These are phyloP conservation scores for Pseudogymnoascus pannorum DNA, from an alignment of 2,329 filamentous ascomycete genomes.

Conservation along the genomic window DNA sequence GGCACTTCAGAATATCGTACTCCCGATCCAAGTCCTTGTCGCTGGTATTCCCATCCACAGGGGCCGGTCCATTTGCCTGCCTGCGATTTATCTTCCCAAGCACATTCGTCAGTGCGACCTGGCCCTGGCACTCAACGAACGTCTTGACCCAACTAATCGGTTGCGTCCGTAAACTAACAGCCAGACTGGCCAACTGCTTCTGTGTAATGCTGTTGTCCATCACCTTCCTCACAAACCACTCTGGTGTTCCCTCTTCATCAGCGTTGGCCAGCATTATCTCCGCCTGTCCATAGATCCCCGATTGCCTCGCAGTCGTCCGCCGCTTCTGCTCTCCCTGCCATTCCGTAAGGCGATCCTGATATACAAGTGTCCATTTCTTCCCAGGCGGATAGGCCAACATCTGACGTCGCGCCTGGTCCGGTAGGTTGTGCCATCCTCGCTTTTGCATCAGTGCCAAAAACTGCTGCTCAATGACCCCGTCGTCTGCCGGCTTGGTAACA, in stretches of 20 bases:
- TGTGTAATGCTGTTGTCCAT: constrained; percentile 91
- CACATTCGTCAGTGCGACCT: constrained; percentile 90
- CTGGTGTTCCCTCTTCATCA: constrained; percentile 90
- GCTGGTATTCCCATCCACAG: constrained; percentile 42
- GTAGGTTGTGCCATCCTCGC: constrained; percentile 92
- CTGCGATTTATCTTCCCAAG: constrained; percentile 89
- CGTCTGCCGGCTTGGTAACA: constrained; percentile 69
- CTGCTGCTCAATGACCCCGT: constrained; percentile 79
- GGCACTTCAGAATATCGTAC: constrained; percentile 95
- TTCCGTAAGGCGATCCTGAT: constrained; percentile 90
- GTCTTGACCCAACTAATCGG: constrained; percentile 96
- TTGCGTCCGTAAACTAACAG: constrained; percentile 90
- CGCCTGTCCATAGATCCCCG: constrained; percentile 61
- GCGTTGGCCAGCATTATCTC: constrained; percentile 67
- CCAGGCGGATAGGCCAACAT: constrained; percentile 91
- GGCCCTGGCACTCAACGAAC: constrained; percentile 95
- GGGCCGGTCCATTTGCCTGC: constrained; percentile 59
- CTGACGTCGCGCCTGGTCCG: constrained; percentile 86
- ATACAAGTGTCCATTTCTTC: constrained; percentile 96
- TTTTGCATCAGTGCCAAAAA: constrained; percentile 95
- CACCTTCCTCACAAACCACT: constrained; percentile 96
- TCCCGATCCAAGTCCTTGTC: constrained; percentile 66
- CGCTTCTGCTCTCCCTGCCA: constrained; percentile 92
- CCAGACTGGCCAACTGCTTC: constrained; percentile 86
- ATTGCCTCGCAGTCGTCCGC: constrained; percentile 62